phyloP scores from a whole-genome alignment of 169 alveolate species.

The Plasmodium yoelii region DNA sequence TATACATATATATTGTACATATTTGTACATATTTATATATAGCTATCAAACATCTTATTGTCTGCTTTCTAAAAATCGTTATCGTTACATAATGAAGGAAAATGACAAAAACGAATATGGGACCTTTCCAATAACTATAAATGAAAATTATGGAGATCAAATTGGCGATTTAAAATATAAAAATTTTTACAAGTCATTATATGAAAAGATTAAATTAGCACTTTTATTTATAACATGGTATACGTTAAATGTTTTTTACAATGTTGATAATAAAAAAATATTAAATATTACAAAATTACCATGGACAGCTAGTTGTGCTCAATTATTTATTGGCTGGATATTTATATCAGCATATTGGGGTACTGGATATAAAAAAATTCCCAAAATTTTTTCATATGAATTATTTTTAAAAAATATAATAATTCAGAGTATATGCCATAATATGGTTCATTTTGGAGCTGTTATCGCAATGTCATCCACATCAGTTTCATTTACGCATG shows the following conservation, averaged over 20 bases:
- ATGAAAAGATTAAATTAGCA: slow-evolving; percentile 18
- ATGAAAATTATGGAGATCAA: slow-evolving; percentile 46
- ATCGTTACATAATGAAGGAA: slow-evolving; percentile 27
- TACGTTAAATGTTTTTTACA: slow-evolving; percentile 83
- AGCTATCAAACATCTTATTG: not conserved
- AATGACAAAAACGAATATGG: slow-evolving; percentile 67
- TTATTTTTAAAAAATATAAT: slow-evolving; percentile 77
- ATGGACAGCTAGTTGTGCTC: slow-evolving; percentile 83
- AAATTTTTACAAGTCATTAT: not conserved
- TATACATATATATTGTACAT: not conserved
- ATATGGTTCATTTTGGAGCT: slow-evolving; percentile 88
- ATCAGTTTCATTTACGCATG: slow-evolving; percentile 89
- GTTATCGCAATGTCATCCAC: slow-evolving; percentile 88
- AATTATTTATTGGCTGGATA: slow-evolving; percentile 85
- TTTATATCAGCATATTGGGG: slow-evolving; percentile 71
- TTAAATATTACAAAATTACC: slow-evolving; percentile 84
- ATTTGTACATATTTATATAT: not conserved
- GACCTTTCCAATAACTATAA: slow-evolving; percentile 66
- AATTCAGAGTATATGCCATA: slow-evolving; percentile 88
- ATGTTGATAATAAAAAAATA: slow-evolving; percentile 85
- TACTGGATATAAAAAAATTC: slow-evolving; percentile 75
- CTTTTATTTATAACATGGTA: slow-evolving; percentile 83
- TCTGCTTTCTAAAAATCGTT: not conserved
- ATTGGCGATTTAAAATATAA: not conserved
- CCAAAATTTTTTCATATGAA: slow-evolving; percentile 73